A percentile compares a stretch with the other conserved stretches of the same genome.
Conservation (phyloP, 495 filamentous ascomycete species). For the Xylaria acuta region DNA sequence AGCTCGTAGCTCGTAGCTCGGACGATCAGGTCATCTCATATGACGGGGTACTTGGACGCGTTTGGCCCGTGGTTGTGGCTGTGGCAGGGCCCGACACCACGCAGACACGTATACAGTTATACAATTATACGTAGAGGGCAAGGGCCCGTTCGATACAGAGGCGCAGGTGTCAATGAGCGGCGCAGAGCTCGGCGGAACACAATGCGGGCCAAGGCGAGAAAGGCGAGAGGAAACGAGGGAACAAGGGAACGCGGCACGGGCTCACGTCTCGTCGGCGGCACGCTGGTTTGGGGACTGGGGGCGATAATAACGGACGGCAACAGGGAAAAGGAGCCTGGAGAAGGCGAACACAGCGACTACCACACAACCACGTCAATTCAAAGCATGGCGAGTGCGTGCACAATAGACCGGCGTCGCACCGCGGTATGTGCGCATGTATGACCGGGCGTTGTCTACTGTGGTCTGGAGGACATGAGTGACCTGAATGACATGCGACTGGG, state of each 20-base stretch:
- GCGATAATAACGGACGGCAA: not conserved
- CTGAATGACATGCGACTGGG: not conserved
- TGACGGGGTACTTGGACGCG: not conserved
- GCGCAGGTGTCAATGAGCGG: not conserved
- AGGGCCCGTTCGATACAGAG: not conserved
- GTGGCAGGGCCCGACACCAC: not conserved
- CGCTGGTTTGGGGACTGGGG: not conserved
- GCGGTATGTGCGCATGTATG: not conserved
- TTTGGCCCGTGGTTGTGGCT: not conserved
- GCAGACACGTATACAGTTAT: not conserved
- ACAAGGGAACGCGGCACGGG: not conserved
- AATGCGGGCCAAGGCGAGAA: not conserved
- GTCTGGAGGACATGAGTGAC: slow-evolving; percentile 1
- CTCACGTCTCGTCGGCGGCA: slow-evolving; percentile 6
- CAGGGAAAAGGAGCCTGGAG: not conserved
- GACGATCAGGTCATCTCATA: slow-evolving; percentile 3
- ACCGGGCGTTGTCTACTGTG: not conserved
- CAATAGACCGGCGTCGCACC: not conserved
- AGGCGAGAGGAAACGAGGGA: not conserved
- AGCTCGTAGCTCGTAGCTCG: not conserved
- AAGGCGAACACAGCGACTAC: not conserved
- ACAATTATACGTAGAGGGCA: not conserved
- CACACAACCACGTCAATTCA: not conserved
- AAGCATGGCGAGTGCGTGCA: not conserved
- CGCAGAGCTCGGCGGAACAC: not conserved